These are phyloP conservation scores for Elsinoe australis DNA, from an alignment of 2,329 filamentous ascomycete species.

Conservation along the genomic window DNA sequence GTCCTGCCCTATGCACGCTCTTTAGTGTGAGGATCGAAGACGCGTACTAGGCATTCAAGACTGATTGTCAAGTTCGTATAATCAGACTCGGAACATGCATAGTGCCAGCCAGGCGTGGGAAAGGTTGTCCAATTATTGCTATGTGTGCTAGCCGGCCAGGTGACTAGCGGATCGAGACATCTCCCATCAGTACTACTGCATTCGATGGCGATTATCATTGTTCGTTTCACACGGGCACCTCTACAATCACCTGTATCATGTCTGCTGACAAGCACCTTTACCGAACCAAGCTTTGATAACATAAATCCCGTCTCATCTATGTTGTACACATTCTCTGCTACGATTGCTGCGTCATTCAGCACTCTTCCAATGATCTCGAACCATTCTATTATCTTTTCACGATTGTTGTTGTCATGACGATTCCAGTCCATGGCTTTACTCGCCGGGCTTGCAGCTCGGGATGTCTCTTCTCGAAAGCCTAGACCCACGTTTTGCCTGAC, in stretches of 20 bases:
- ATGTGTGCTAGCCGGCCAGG: conserved; percentile 27
- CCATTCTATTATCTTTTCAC: background rate
- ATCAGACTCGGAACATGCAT: background rate
- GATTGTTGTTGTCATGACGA: background rate
- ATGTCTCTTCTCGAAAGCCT: background rate
- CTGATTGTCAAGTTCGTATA: background rate
- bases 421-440: background rate
- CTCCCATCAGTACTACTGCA: conserved; percentile 26
- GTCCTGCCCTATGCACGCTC: too few species aligned
- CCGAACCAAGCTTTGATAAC: background rate
- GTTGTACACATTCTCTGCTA: conserved; percentile 27
- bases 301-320: background rate
- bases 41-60: too few species aligned
- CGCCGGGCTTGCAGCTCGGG: background rate
- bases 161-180: conserved; percentile 25
- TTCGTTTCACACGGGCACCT: conserved; percentile 26
- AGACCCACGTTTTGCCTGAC: background rate
- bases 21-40: too few species aligned
- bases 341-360: conserved; percentile 23
- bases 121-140: conserved; percentile 26
- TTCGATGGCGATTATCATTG: conserved; percentile 25
- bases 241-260: conserved; percentile 24
- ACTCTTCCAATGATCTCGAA: conserved; percentile 19
- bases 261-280: conserved; percentile 30
- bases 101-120: conserved; percentile 26